Conservation (phyloP, 208 protist genomes). For the Wallacemonas sp. region DNA sequence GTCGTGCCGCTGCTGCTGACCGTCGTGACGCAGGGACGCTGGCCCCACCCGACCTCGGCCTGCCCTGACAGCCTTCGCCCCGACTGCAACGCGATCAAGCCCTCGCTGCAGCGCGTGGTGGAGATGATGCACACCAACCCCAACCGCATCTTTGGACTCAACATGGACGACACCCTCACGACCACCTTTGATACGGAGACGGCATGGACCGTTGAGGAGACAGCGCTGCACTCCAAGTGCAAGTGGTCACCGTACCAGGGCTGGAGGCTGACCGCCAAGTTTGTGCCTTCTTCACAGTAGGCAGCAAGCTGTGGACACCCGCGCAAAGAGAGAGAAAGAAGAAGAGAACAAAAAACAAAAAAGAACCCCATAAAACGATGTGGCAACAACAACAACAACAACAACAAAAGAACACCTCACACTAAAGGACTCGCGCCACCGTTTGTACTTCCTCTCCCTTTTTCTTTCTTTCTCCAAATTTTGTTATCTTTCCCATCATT, state of each 20-base stretch:
- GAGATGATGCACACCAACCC: conserved; percentile 79
- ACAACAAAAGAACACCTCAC: background rate
- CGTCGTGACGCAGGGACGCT: conserved; percentile 46
- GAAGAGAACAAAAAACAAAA: background rate
- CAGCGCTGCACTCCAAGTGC: conserved; percentile 79
- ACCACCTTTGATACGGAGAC: conserved; percentile 46
- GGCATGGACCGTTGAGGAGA: conserved; percentile 63
- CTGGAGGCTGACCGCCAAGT: conserved; percentile 64
- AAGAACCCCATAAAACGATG: background rate
- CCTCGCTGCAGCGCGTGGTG: conserved; percentile 59
- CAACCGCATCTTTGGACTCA: conserved; percentile 72
- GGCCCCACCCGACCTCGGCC: conserved; percentile 67
- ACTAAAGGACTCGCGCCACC: background rate
- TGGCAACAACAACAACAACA: background rate
- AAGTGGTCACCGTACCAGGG: conserved; percentile 86
- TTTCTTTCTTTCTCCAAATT: background rate
- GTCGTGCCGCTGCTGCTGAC: conserved; percentile 92
- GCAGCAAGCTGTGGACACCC: background rate
- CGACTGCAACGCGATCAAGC: conserved; percentile 18
- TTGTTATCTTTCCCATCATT: conserved; percentile 8
- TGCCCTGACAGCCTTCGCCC: conserved; percentile 45
- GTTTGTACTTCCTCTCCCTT: background rate
- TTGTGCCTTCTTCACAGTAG: background rate
- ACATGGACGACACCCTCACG: conserved; percentile 22
- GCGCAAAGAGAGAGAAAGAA: background rate